Base-by-base conservation (phyloP, 2,329 filamentous ascomycete genomes). In the Amesomyces nigricolor region DNA sequence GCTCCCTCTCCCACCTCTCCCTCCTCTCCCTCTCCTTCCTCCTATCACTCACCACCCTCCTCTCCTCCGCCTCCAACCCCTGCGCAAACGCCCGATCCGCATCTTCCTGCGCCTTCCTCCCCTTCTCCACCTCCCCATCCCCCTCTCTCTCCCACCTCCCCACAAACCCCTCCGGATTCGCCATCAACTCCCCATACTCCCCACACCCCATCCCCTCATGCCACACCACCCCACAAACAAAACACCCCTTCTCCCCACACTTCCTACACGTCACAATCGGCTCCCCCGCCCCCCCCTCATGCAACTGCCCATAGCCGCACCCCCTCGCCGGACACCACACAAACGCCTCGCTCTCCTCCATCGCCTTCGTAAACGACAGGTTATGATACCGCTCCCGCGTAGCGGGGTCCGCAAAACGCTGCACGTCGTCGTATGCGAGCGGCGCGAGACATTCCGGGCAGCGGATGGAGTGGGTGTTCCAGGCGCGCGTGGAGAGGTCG, bases 301-400 rank as follows among this genome's bases (percentile, higher is more conserved):
- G 79, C 2, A 80, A 69, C 59, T 83, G 79, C 0, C 80, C 80
- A 1, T 71, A 74, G 8, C 68, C 72, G 61, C 81, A 85, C 2
- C 68, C 70, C 0, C 2, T 5, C 4, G 76, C 67, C 1, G 79
- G 72, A 60, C 81, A 85, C 75, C 78, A 81, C 13, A 74, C 65
- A 60, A 81, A 83, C 32, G 74, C 73, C 0, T 71, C 67, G 1
- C 74, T 66, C 17, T 68, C 63, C 16, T 72, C 70, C 51, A 81
- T 67, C 10, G 72, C 72, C 10, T 72, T 71, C 16, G 74, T 70
- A 3, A 75, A 67, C 5, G 72, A 66, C 35, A 80, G 66, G 1
- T 63, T 67, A 49, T 79, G 73, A 58, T 80, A 75, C 38, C 69
- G 71, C 9, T 67, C 64, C 54, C 78, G 78, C 0, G 73, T 72